Percentiles rank a stretch among this genome's conserved stretches.
Evolutionary conservation across 805 yeast species (phyloP).

Genomic region (Nakazawaea siamensis): DNA sequence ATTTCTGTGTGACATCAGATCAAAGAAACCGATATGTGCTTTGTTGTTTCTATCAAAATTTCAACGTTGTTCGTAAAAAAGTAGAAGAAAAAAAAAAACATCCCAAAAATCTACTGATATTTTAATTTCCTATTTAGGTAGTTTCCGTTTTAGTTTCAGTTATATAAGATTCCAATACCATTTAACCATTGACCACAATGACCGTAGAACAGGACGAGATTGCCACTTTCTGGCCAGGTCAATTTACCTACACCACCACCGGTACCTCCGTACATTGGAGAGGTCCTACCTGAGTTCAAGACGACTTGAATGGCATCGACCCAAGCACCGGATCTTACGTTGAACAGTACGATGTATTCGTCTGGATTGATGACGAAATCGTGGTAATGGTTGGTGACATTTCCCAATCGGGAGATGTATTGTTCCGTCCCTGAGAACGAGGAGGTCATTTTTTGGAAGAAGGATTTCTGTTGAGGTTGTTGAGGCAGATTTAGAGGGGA

Average conservation of each 20-base stretch:
- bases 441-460: conserved; percentile 1
- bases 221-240: conserved; percentile 54
- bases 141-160: not conserved
- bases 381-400: conserved; percentile 38
- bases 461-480: conserved; percentile 36
- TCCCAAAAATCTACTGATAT: not conserved
- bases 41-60: not conserved
- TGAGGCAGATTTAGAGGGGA: conserved; percentile 29
- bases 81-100: not conserved
- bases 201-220: conserved; percentile 67
- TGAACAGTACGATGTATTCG: conserved; percentile 53
- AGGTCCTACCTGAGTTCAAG: conserved; percentile 46
- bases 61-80: not conserved
- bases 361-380: conserved; percentile 49
- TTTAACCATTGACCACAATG: conserved; percentile 62
- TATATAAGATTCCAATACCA: conserved; percentile 62
- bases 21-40: too few relatives aligned
- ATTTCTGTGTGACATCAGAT: conserved; percentile 18
- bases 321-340: conserved; percentile 78
- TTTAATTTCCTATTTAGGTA: not conserved
- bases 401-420: conserved; percentile 35
- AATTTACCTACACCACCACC: conserved; percentile 59
- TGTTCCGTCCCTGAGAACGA: not conserved
- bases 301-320: conserved; percentile 77
- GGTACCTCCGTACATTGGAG: conserved; percentile 57